phyloP scores from a whole-genome alignment of 176 grass and related monocot genomes.

The Eragrostis curvula region DNA sequence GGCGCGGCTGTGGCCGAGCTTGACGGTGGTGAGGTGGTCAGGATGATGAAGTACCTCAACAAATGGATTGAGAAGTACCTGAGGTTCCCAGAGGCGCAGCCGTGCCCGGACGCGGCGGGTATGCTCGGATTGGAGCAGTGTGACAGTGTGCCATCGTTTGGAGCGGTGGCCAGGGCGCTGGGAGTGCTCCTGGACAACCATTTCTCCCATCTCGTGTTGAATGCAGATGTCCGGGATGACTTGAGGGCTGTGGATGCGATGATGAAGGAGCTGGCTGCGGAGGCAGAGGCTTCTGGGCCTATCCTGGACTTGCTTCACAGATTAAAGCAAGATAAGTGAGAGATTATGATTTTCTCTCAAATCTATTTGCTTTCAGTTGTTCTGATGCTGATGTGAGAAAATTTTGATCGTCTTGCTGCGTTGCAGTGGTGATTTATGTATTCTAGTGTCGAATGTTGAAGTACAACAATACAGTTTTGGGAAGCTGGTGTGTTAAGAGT shows the following conservation, averaged over 20 bases:
- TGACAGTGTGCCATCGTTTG: conserved; percentile 60
- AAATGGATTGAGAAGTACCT: conserved; percentile 81
- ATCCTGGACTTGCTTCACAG: conserved; percentile 54
- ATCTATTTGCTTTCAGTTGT: conserved; percentile 1
- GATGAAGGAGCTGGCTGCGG: conserved; percentile 46
- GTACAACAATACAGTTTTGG: not conserved
- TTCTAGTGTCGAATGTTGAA: not conserved
- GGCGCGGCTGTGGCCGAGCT: conserved; percentile 57
- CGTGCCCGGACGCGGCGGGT: conserved; percentile 9
- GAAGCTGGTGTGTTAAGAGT: not conserved
- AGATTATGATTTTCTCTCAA: not conserved
- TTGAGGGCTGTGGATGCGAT: conserved; percentile 42
- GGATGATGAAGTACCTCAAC: conserved; percentile 66
- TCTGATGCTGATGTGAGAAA: not conserved
- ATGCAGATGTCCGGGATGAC: conserved; percentile 59
- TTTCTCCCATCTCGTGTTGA: conserved; percentile 82
- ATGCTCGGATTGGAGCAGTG: conserved; percentile 52
- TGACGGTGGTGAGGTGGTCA: conserved; percentile 65
- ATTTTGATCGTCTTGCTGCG: conserved; percentile 29
- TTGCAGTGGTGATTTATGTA: conserved; percentile 20
- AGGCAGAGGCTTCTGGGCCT: conserved; percentile 53
- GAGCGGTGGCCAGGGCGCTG: conserved; percentile 49
- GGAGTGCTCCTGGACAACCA: conserved; percentile 75
- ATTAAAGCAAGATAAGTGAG: conserved; percentile 52
- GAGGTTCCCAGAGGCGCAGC: conserved; percentile 51